A percentile compares a stretch with the other conserved stretches of the same genome.
These are phyloP conservation scores for Colletotrichum simmondsii DNA, from an alignment of 2,329 filamentous ascomycete species.

Conservation along the genomic window DNA sequence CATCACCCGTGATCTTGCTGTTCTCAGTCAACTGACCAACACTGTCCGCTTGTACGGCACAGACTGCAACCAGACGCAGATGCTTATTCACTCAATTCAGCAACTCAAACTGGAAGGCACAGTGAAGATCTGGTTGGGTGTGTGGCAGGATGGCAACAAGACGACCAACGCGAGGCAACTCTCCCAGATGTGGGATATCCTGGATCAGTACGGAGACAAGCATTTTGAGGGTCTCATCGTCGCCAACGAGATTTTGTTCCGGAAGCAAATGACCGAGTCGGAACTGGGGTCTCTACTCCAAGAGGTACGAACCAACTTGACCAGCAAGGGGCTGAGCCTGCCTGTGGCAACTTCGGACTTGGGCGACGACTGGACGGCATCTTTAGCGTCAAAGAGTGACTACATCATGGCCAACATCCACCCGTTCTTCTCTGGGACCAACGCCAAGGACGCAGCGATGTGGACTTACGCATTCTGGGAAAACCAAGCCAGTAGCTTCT, in stretches of 20 bases:
- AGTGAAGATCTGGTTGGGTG: slow-evolving; percentile 93
- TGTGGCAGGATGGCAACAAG: slow-evolving; percentile 87
- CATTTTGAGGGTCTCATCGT: slow-evolving; percentile 87
- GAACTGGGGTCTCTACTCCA: slow-evolving; percentile 73
- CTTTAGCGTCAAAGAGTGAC: slow-evolving; percentile 78
- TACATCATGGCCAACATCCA: slow-evolving; percentile 97
- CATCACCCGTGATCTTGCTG: slow-evolving; percentile 88
- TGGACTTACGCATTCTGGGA: slow-evolving; percentile 92
- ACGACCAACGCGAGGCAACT: slow-evolving; percentile 89
- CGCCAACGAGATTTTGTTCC: slow-evolving; percentile 83
- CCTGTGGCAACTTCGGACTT: slow-evolving; percentile 90
- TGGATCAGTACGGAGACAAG: slow-evolving; percentile 73
- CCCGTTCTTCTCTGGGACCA: slow-evolving; percentile 90
- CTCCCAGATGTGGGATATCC: slow-evolving; percentile 83
- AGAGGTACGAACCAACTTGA: slow-evolving; percentile 79
- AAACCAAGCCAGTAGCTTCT: slow-evolving; percentile 72
- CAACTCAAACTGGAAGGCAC: slow-evolving; percentile 75
- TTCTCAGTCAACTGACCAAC: slow-evolving; percentile 90
- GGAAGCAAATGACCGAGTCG: slow-evolving; percentile 76
- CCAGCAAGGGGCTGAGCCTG: slow-evolving; percentile 69
- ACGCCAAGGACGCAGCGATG: slow-evolving; percentile 71
- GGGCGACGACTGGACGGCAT: slow-evolving; percentile 84
- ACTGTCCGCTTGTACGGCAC: slow-evolving; percentile 91
- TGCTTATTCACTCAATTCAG: slow-evolving; percentile 87
- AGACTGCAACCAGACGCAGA: slow-evolving; percentile 97